Base-by-base conservation (phyloP, 2,329 filamentous ascomycete species). In the Pseudogymnoascus sp. region DNA sequence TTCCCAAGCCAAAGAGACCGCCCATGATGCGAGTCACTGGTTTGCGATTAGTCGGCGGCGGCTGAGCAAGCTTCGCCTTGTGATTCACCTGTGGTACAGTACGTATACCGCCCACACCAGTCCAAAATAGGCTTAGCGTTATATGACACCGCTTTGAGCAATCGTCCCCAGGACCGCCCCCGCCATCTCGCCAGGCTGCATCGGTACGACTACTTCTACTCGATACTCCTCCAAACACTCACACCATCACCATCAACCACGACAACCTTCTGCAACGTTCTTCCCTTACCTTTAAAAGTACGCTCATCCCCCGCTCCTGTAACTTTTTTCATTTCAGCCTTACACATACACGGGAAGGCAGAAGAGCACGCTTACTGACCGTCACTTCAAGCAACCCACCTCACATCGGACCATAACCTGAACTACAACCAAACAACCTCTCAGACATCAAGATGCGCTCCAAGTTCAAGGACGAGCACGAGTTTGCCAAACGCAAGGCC, bases 381-480 rank as follows among this genome's bases (percentile, higher is more conserved):
- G 28, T 33, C 28, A 55, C 49, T 55, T 55, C 49, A 55, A 55
- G 49, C 49, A 11, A 11, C 28, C n/a, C 28, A 12, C 49, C 28
- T 55, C 49, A 55, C 49, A 55, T 55, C 49, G 49, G n/a, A 55
- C 49, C 49, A 55, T 33, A 49, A 49, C 42, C 42, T 49, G 14
- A 55, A 33, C 49, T n/a, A 55, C 49, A 30, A 36, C 16, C 67
- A 64, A 65, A 45, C 62, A 66, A 64, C 65, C 62, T 61, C 67
- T 63, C 60, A 66, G 71, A 71, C 69, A 75, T 74, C 83, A 91
- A 74, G 70, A 97, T 97, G 92, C 90, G 92, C 76, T 96, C 91
- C 84, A 97, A 97, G 87, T 99, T 99, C 80, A 99, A 99, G 92
- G 94, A 99, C 88, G 94, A 97, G 86, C 94, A 97, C 79, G 92